phyloP scores from a whole-genome alignment of 495 filamentous ascomycete species.

The Elaphomyces granulatus region DNA sequence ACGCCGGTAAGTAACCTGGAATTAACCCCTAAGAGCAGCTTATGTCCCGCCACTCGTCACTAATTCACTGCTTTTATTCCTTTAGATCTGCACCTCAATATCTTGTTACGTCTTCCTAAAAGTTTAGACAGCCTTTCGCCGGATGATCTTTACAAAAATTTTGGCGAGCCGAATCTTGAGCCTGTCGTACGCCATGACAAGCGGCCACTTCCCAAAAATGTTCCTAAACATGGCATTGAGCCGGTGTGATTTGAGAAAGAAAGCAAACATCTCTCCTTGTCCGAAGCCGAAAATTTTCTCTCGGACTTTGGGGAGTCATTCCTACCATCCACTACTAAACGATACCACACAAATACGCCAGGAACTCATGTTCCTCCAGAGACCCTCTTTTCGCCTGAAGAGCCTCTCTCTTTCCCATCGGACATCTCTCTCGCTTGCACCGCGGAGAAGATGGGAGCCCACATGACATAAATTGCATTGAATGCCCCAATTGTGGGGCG shows the following conservation, averaged over 20 bases:
- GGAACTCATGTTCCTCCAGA: no score
- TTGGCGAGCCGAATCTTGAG: slow-evolving; percentile 13
- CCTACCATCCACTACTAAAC: no score
- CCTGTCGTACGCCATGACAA: slow-evolving; percentile 14
- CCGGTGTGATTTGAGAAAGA: slow-evolving; percentile 19
- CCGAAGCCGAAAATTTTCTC: slow-evolving; percentile 21
- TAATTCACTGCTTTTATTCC: no score
- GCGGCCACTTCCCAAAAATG: slow-evolving; percentile 11
- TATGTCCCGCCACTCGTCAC: no score
- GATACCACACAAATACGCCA: no score
- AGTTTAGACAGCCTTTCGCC: slow-evolving; percentile 11
- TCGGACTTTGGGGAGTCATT: slow-evolving; percentile 28
- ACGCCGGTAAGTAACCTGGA: no score
- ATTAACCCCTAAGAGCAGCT: no score
- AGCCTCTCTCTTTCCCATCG: slow-evolving; percentile 18
- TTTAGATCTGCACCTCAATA: slow-evolving; percentile 20
- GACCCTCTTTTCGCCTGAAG: slow-evolving; percentile 17
- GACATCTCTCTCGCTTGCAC: slow-evolving; percentile 25
- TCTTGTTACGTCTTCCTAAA: slow-evolving; percentile 15
- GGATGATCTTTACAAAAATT: slow-evolving; percentile 16
- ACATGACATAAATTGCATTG: no score
- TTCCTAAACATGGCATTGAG: slow-evolving; percentile 12
- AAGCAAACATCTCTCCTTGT: slow-evolving; percentile 13
- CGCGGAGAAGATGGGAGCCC: slow-evolving; percentile 16
- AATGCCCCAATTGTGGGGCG: no score